phyloP scores from a whole-genome alignment of 139 green algal genomes.

The Eudorina sp. region DNA sequence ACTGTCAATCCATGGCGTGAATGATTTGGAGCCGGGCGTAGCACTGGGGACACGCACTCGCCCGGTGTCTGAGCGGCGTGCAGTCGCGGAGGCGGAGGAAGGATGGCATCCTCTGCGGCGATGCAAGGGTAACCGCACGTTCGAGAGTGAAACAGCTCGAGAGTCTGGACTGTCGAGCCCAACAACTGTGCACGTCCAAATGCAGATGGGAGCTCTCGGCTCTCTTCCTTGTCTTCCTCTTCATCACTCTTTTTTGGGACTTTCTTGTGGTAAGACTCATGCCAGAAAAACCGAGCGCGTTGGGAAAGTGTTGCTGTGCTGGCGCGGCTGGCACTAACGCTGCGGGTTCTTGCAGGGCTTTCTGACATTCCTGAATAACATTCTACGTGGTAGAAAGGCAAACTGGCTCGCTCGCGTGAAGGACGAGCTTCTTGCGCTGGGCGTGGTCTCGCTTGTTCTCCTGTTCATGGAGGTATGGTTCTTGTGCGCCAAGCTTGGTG shows the following conservation, averaged over 20 bases:
- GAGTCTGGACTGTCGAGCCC: background rate
- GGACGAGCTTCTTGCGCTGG: slow-evolving; percentile 54
- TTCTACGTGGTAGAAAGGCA: slow-evolving; percentile 35
- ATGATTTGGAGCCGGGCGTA: too few relatives aligned
- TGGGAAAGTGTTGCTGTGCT: too few relatives aligned
- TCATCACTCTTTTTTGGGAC: slow-evolving; percentile 38
- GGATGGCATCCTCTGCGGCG: background rate
- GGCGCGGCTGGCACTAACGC: too few relatives aligned
- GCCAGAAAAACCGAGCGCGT: too few relatives aligned
- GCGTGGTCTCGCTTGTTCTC: slow-evolving; percentile 49
- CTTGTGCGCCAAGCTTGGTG: background rate
- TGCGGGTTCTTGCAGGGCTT: slow-evolving; percentile 16
- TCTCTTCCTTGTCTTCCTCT: slow-evolving; percentile 43
- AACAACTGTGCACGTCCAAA: background rate
- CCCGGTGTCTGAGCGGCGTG: too few relatives aligned
- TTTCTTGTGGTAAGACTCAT: slow-evolving; percentile 14
- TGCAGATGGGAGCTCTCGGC: slow-evolving; percentile 43
- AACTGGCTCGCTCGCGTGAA: slow-evolving; percentile 52
- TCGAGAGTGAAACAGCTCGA: background rate
- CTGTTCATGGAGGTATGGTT: slow-evolving; percentile 39
- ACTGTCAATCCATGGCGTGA: too few relatives aligned
- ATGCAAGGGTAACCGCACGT: slow-evolving; percentile 32
- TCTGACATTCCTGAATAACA: slow-evolving; percentile 53
- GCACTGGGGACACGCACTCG: too few relatives aligned
- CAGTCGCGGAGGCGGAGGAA: too few relatives aligned